Base-by-base conservation (phyloP, 805 yeast genomes). In the Wickerhamiella galacta region DNA sequence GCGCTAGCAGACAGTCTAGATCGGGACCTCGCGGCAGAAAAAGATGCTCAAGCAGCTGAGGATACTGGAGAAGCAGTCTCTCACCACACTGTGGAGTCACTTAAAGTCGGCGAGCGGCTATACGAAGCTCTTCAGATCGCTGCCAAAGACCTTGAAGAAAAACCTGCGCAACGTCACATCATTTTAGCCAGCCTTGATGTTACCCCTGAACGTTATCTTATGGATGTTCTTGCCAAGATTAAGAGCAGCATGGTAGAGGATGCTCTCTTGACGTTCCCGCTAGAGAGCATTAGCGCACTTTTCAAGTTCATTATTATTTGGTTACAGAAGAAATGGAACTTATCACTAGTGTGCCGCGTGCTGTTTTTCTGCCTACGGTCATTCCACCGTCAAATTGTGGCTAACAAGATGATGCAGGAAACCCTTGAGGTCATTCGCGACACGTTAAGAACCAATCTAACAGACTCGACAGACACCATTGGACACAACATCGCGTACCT, bases 81-180 rank as follows among this genome's bases (percentile, higher is more conserved):
- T 22, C 75, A 75, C 45, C 94, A 85, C 54, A 82, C 94, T 0
- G 61, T 75, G 51, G 98, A 90, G 47, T 78, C 95, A 2, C 65
- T 90, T 49, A 87, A 87, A 54, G 90, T 95, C 1, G 94, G 96
- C 41, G 98, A 87, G 56, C 75, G 75, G 47, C 56, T 87, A 30
- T 75, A 81, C 69, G 96, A 87, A 52, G 95, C 95, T 0, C 58
- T 87, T 31, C 95, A 90, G 42, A 59, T 85, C 38, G 93, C 92
- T 1, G 57, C 60, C 12, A 71, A 68, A 32, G 95, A 83, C 44
- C 56, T 80, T 26, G 75, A 70, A 27, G 40, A 39, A 12, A 33
- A 34, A 7, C 47, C 47, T 9, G 38, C 18, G 16, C 47, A 45
- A 4, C 68, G 72, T 23, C 68, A 82, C 49, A 65, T 93, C 3